Evolutionary conservation across 192 early-diverging fungal species (phyloP), one percentile per base, ranked within the genome.

Genomic region (Hyaloraphidium curvatum): DNA sequence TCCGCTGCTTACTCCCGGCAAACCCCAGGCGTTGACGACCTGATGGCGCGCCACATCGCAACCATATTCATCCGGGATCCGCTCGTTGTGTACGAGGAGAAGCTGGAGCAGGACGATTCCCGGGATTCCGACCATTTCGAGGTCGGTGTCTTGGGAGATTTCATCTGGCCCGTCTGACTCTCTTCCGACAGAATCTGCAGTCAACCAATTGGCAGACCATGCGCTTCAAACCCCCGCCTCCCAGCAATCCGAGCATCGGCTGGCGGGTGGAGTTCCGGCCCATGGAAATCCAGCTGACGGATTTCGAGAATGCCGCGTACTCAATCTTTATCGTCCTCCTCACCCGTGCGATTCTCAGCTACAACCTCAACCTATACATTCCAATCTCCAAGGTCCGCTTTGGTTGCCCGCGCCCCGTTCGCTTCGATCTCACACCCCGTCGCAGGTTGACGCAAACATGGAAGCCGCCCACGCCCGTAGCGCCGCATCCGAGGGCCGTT

Each of bases 201-300:
- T 87, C 84, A n/a, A 98, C 94, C 39, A 98, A 98, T 67, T 98
- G 94, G 94, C 94, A 98, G 70, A 91, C 89, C 14, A 84, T 94
- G 78, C 81, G 94, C 4, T 98, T 98, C 74, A 98, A 98, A 70
- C 89, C 90, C 29, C 94, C 94, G 11, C 84, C 92, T 28, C 89
- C 87, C 11, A 77, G 78, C 51, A 78, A 82, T 28, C 77, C 78
- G 1, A 50, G 65, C 27, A 91, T 98, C 60, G 94, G 94, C 13
- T 98, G 94, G 94, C 76, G 94, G 39, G 90, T 98, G 27, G 94
- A 98, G 67, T 98, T 98, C 70, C 74, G 94, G 29, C 83, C 85
- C 30, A 86, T 93, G 79, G 94, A 98, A 63, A 76, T 94, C 52
- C 94, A 98, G 67, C 58, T 95, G 19, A 92, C 88, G 0, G 94